phyloP scores from a whole-genome alignment of 1,284 basidiomycete species.

The Psilocybe mexicana region DNA sequence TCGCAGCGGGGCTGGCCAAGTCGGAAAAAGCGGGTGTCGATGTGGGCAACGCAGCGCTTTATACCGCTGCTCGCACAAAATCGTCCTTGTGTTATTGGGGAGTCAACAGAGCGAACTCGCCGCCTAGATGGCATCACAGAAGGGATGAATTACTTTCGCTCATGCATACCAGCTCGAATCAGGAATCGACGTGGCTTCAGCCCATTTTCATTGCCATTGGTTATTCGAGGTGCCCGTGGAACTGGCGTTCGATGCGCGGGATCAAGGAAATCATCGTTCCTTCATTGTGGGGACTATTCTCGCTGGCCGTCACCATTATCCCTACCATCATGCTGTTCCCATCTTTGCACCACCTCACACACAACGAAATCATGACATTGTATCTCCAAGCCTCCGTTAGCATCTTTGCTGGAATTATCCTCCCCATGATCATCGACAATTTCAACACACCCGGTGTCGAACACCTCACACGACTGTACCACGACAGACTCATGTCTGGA shows the following conservation, averaged over 20 bases:
- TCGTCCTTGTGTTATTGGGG: background rate
- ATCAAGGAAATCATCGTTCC: background rate
- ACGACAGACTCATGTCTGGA: background rate
- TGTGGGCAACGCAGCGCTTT: background rate
- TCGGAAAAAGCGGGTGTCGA: background rate
- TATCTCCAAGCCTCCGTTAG: background rate
- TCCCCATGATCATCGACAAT: background rate
- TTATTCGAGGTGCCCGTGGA: background rate
- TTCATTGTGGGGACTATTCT: background rate
- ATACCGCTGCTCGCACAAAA: background rate
- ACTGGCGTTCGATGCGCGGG: background rate
- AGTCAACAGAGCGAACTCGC: background rate
- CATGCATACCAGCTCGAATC: background rate
- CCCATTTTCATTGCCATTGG: background rate
- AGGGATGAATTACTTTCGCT: background rate
- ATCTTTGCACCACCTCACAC: background rate
- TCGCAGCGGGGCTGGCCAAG: background rate
- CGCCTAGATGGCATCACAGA: background rate
- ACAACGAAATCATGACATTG: background rate
- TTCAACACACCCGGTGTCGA: background rate
- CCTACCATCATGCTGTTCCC: background rate
- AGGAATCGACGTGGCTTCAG: background rate
- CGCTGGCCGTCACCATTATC: background rate
- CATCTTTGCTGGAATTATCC: background rate
- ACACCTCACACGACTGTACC: background rate